Evolutionary conservation across 176 grass and related monocot genomes (phyloP).

Genomic region (Avena sativa): DNA sequence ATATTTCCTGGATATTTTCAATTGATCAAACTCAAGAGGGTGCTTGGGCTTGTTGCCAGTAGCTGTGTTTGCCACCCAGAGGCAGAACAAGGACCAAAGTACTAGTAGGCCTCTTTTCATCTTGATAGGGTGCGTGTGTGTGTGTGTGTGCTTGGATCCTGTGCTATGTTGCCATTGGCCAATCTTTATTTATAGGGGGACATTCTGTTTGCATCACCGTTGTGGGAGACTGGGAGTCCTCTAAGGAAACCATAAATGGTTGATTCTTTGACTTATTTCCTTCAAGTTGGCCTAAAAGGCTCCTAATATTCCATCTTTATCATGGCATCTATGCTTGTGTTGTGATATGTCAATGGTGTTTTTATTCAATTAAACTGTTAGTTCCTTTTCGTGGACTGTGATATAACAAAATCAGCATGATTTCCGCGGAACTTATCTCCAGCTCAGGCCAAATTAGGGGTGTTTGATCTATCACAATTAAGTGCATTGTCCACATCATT

Average conservation of each 20-base stretch:
- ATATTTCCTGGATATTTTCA: slow-evolving; percentile 45
- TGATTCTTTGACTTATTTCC: slow-evolving; percentile 51
- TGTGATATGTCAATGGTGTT: slow-evolving; percentile 34
- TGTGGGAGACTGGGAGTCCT: slow-evolving; percentile 42
- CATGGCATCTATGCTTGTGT: slow-evolving; percentile 49
- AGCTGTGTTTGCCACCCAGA: slow-evolving; percentile 37
- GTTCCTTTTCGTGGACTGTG: slow-evolving; percentile 43
- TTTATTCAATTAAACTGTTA: slow-evolving; percentile 34
- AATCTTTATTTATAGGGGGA: slow-evolving; percentile 63
- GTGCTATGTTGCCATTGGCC: slow-evolving; percentile 49
- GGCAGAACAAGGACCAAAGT: slow-evolving; percentile 61
- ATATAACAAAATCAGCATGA: slow-evolving; percentile 49
- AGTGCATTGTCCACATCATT: slow-evolving; percentile 32
- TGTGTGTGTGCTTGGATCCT: slow-evolving; percentile 49
- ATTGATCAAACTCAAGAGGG: slow-evolving; percentile 41
- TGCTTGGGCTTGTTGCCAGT: slow-evolving; percentile 39
- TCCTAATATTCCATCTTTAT: slow-evolving; percentile 39
- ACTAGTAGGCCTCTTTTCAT: slow-evolving; percentile 56
- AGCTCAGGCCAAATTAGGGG: slow-evolving; percentile 34
- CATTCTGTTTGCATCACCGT: slow-evolving; percentile 40
- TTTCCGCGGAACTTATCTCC: slow-evolving; percentile 38
- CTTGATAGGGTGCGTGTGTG: slow-evolving; percentile 57
- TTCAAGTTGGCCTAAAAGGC: slow-evolving; percentile 53
- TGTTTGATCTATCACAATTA: slow-evolving; percentile 37
- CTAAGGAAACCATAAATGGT: slow-evolving; percentile 54